Evolutionary conservation across 345 rosid genomes (phyloP).

Genomic region (Citrus reticulata): DNA sequence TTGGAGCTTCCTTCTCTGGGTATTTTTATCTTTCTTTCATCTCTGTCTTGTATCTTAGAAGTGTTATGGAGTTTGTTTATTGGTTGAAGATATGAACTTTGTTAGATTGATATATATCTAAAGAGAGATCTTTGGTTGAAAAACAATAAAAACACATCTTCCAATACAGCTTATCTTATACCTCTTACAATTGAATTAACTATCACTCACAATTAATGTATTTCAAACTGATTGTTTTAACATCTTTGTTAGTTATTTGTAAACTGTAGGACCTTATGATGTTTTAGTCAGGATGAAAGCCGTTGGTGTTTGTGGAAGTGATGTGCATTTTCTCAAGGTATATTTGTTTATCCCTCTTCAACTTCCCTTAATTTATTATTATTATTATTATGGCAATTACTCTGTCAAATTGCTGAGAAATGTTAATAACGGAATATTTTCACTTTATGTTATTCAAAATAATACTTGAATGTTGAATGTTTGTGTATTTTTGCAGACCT

Average conservation of each 20-base stretch:
- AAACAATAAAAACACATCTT: too few species aligned
- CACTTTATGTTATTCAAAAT: neutral
- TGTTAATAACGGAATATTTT: neutral
- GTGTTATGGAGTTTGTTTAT: neutral
- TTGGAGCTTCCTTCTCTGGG: constrained; percentile 73
- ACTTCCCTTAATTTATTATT: neutral
- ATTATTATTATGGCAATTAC: neutral
- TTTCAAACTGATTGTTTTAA: neutral
- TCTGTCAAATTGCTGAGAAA: neutral
- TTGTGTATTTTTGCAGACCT: constrained; percentile 35
- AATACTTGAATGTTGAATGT: neutral
- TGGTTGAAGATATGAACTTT: neutral
- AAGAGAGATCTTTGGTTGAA: too few species aligned
- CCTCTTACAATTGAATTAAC: too few species aligned
- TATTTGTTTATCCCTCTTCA: neutral
- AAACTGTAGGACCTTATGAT: constrained; percentile 62
- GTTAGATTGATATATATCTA: neutral
- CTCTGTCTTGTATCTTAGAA: neutral
- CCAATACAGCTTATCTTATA: too few species aligned
- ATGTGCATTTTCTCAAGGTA: constrained; percentile 94
- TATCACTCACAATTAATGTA: too few species aligned
- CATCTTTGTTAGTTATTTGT: neutral
- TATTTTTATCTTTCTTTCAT: constrained; percentile 7
- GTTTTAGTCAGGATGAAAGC: constrained; percentile 83
- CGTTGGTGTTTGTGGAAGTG: constrained; percentile 91